phyloP scores from a whole-genome alignment of 331 rosid genomes.

The Malus hybrid region DNA sequence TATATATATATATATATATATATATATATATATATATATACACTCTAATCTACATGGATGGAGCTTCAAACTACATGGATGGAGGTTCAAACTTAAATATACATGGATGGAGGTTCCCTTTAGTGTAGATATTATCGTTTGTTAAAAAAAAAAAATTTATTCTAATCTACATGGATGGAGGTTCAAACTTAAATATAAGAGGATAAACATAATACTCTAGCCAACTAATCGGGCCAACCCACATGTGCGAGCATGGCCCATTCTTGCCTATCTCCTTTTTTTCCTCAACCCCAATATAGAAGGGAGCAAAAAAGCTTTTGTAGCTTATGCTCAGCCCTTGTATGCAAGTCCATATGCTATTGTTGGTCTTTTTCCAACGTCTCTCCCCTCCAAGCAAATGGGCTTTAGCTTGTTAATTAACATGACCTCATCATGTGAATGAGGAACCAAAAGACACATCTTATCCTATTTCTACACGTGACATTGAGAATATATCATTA shows the following conservation, averaged over 20 bases:
- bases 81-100: no score
- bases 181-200: no score
- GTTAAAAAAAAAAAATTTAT: no score
- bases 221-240: no score
- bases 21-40: no score
- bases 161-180: no score
- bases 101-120: no score
- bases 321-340: not conserved
- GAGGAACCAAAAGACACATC: not conserved
- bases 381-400: not conserved
- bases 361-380: not conserved
- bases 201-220: no score
- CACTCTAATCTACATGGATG: no score
- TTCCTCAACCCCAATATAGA: not conserved
- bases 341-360: not conserved
- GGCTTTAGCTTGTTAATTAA: not conserved
- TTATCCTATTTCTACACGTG: not conserved
- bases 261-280: not conserved
- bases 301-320: not conserved
- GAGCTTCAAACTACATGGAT: no score
- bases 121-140: no score
- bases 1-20: no score
- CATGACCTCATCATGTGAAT: not conserved
- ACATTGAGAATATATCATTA: not conserved
- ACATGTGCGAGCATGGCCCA: not conserved